Evolutionary conservation across 2,329 filamentous ascomycete species (phyloP).

Genomic region (Penicillium polonicum): DNA sequence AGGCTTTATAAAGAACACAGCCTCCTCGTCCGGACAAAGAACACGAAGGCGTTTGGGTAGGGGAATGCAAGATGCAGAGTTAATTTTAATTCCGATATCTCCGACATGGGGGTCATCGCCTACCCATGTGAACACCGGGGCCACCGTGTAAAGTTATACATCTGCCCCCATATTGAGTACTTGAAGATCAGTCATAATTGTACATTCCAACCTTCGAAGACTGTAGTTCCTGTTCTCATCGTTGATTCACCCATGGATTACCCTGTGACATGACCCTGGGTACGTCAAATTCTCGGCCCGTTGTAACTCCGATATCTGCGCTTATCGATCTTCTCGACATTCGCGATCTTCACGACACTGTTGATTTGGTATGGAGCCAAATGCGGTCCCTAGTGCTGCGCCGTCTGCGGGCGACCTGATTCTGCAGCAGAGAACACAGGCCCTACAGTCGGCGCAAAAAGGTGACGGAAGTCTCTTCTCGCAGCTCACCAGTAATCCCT

Average conservation of each 20-base stretch:
- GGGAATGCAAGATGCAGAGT: constrained; percentile 15
- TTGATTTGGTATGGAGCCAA: constrained; percentile 37
- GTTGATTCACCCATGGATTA: neutral
- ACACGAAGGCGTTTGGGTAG: neutral
- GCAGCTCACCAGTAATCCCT: constrained; percentile 49
- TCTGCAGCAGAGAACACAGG: constrained; percentile 36
- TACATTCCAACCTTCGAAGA: neutral
- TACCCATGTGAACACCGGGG: constrained; percentile 6
- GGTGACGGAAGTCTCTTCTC: constrained; percentile 44
- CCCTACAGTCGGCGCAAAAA: constrained; percentile 28
- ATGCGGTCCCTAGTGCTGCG: constrained; percentile 30
- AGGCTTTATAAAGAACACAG: neutral
- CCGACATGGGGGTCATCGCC: constrained; percentile 17
- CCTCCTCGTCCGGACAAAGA: constrained; percentile 1
- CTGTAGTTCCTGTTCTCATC: neutral
- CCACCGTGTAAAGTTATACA: neutral
- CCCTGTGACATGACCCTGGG: neutral
- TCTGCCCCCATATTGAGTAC: neutral
- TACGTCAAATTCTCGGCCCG: constrained; percentile 25
- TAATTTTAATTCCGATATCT: constrained; percentile 24
- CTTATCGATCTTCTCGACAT: constrained; percentile 19
- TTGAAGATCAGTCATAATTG: neutral
- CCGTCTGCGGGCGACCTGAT: constrained; percentile 38
- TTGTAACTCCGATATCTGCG: constrained; percentile 31
- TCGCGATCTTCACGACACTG: constrained; percentile 11